Evolutionary conservation across 192 early-diverging fungal genomes (phyloP).

Genomic region (Backusella tarrabulga): DNA sequence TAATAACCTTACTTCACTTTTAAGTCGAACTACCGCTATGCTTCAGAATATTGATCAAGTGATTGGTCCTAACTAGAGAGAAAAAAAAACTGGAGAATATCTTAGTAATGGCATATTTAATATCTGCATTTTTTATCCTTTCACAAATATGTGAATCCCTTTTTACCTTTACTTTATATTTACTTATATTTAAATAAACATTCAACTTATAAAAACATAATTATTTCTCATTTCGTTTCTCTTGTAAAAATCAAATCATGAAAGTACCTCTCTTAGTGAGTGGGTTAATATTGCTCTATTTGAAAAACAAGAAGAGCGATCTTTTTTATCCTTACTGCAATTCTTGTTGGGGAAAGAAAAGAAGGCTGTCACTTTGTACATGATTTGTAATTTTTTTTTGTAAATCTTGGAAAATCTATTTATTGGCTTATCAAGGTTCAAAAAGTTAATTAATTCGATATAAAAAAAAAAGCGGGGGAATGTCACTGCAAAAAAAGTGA

Average conservation of each 20-base stretch:
- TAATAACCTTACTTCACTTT: constrained; percentile 45
- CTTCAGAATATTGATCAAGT: constrained; percentile 52
- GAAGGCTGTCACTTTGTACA: not conserved
- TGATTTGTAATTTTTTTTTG: not conserved
- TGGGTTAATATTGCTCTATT: not conserved
- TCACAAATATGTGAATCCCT: not conserved
- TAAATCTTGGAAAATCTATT: not conserved
- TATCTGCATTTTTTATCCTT: not conserved
- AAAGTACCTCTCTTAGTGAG: not conserved
- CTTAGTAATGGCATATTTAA: not conserved
- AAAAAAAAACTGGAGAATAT: not conserved
- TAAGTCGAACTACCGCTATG: constrained; percentile 52
- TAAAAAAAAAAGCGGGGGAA: not conserved
- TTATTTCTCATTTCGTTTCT: not conserved
- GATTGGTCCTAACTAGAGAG: constrained; percentile 20
- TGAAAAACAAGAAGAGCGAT: not conserved
- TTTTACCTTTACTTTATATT: not conserved
- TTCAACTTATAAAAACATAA: not conserved
- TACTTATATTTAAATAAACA: not conserved
- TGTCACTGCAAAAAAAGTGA: not conserved
- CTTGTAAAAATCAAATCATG: not conserved
- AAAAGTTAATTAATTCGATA: not conserved
- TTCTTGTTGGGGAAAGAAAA: not conserved
- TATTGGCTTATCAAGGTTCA: not conserved
- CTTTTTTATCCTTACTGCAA: not conserved